Base-by-base conservation (phyloP, 1,139 yeast genomes). In the Sugiyamaella xylanicola region DNA sequence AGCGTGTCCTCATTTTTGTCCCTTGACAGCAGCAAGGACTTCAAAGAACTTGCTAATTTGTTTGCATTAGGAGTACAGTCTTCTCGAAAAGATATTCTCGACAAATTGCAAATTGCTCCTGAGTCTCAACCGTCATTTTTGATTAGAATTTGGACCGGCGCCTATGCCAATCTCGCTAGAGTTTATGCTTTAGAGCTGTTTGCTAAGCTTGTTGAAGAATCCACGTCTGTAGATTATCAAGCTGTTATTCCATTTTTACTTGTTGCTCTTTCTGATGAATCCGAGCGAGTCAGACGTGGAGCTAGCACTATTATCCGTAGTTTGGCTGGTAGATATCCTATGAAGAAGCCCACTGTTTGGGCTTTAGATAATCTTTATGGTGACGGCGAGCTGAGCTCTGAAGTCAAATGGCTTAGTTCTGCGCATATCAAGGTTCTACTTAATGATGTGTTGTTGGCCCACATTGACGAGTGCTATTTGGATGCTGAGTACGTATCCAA, bases 361-460 rank as follows among this genome's bases (percentile, higher is more conserved):
- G 74, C 68, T 1, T 36, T 69, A 16, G 71, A 71, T 39, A 68
- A 73, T 36, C 68, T 83, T 11, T 83, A 79, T 62, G 87, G 85
- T 11, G 67, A 72, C 0, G 76, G 69, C 57, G 59, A 64, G 27
- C 79, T 71, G 53, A 74, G 70, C 59, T 77, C 77, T 49, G 82
- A 86, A 21, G 77, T 86, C 37, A 67, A 68, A 46, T 72, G 74
- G 65, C 75, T 90, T 37, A 75, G 86, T 37, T 86, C 91, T 49
- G 80, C 82, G 53, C 95, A 89, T 67, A 83, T 84, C 3, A 72
- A 75, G 40, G 63, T 65, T 9, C 72, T 91, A 67, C 61, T 83
- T 22, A 70, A 73, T 1, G 68, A 75, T n/a, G 59, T 61, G 27
- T 70, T 87, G 46, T 64, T 75, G 48, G 71, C 72, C 8, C 61